Conservation (phyloP, 2,329 filamentous ascomycete species). For the Xylariaceae sp. region DNA sequence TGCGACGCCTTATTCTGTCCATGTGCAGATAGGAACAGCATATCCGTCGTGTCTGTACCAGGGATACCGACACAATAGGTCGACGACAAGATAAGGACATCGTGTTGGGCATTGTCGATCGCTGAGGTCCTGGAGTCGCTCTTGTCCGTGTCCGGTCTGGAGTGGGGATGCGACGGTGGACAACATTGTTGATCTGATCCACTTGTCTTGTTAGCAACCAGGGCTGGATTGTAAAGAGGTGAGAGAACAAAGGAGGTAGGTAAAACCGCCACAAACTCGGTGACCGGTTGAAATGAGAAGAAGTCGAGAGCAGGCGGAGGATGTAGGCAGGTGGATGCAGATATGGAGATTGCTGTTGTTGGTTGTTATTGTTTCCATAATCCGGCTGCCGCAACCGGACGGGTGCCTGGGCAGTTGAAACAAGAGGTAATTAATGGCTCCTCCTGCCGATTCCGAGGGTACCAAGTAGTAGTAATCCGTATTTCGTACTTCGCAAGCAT, state of each 20-base stretch:
- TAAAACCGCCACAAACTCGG: neutral
- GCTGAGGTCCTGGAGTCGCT: neutral
- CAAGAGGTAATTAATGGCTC: neutral
- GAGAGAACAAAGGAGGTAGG: neutral
- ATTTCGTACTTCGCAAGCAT: neutral
- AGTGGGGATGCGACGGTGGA: neutral
- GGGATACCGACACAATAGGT: neutral
- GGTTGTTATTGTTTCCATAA: neutral
- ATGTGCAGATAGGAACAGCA: neutral
- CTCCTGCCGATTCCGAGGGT: no score
- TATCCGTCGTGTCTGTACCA: neutral
- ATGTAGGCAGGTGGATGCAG: neutral
- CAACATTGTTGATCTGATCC: neutral
- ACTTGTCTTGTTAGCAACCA: neutral
- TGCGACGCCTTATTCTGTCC: neutral
- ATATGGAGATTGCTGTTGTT: neutral
- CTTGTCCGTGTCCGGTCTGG: neutral
- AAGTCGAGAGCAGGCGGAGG: neutral
- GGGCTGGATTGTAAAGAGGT: neutral
- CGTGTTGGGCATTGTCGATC: neutral
- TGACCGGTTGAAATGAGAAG: neutral
- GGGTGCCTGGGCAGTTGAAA: neutral
- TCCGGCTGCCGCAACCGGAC: neutral
- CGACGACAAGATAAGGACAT: neutral
- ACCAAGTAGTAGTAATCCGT: neutral